Conservation (phyloP, 2,329 filamentous ascomycete genomes). For the Cordyceps farinosa region DNA sequence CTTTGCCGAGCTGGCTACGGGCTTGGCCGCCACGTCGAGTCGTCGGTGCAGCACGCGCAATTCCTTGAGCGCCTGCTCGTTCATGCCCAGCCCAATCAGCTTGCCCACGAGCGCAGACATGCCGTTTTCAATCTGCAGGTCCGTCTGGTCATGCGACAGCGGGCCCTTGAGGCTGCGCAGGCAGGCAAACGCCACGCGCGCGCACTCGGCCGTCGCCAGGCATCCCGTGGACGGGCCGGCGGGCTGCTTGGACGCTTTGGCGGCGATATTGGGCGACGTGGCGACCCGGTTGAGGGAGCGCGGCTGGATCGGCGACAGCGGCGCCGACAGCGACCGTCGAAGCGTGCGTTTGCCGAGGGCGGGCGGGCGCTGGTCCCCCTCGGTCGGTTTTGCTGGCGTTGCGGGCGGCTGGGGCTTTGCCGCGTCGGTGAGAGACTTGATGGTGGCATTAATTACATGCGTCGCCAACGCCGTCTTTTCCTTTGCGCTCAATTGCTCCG, state of each 20-base stretch:
- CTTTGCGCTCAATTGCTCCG: conserved; percentile 29
- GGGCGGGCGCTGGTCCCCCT: conserved; percentile 32
- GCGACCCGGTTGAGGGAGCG: conserved; percentile 58
- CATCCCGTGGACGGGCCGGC: conserved; percentile 39
- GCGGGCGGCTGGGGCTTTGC: conserved; percentile 46
- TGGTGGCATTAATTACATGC: conserved; percentile 65
- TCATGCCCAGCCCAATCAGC: conserved; percentile 60
- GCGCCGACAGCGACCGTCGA: conserved; percentile 53
- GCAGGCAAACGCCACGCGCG: conserved; percentile 62
- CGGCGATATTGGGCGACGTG: conserved; percentile 45
- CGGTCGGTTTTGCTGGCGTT: conserved; percentile 32
- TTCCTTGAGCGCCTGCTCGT: conserved; percentile 67
- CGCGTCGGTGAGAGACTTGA: conserved; percentile 67
- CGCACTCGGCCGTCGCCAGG: conserved; percentile 63
- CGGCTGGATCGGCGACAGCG: conserved; percentile 59
- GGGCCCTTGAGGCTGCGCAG: conserved; percentile 57
- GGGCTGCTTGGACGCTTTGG: conserved; percentile 28
- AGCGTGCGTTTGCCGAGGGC: conserved; percentile 40
- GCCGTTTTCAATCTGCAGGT: conserved; percentile 68
- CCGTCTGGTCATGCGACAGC: conserved; percentile 51
- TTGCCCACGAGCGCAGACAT: conserved; percentile 67
- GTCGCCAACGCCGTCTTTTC: conserved; percentile 68
- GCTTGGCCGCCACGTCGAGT: conserved; percentile 42
- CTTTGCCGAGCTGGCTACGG: conserved; percentile 20
- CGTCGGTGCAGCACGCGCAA: conserved; percentile 62